phyloP scores from a whole-genome alignment of 352 stramenopile genomes.

The Poterioochromonas sp. region DNA sequence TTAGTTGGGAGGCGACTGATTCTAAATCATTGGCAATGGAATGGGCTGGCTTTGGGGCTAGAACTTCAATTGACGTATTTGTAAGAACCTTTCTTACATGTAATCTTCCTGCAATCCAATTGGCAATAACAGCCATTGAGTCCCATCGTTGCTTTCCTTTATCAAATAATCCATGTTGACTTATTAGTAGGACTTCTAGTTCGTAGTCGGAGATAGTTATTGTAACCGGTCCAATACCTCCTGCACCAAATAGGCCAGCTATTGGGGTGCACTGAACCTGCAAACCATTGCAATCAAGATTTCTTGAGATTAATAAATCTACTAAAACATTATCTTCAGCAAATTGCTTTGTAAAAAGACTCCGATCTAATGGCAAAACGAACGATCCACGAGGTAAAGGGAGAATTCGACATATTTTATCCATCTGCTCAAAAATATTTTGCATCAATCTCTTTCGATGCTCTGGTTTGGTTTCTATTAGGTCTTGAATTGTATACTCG shows the following conservation, averaged over 20 bases:
- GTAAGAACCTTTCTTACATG: not conserved
- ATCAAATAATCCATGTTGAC: conserved; percentile 7
- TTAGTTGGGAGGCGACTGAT: not conserved
- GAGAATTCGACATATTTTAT: not conserved
- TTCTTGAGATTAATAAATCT: conserved; percentile 16
- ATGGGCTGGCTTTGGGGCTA: not conserved
- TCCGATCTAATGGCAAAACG: not conserved
- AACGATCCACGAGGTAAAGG: not conserved
- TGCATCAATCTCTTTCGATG: not conserved
- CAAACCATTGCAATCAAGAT: conserved; percentile 17
- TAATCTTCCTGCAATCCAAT: conserved; percentile 10
- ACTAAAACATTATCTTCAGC: conserved; percentile 17
- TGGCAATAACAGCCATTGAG: conserved; percentile 10
- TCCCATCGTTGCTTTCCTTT: not conserved
- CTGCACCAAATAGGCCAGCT: not conserved
- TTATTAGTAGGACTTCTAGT: conserved; percentile 18
- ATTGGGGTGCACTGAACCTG: not conserved
- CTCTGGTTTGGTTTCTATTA: not conserved
- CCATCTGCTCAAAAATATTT: conserved; percentile 1
- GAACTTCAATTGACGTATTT: not conserved
- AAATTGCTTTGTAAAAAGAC: not conserved
- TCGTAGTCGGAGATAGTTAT: not conserved
- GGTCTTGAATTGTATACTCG: not conserved
- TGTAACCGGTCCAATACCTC: not conserved
- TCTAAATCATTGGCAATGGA: not conserved